Conservation (phyloP, 305 asterid species). For the Salvia sclarea region DNA sequence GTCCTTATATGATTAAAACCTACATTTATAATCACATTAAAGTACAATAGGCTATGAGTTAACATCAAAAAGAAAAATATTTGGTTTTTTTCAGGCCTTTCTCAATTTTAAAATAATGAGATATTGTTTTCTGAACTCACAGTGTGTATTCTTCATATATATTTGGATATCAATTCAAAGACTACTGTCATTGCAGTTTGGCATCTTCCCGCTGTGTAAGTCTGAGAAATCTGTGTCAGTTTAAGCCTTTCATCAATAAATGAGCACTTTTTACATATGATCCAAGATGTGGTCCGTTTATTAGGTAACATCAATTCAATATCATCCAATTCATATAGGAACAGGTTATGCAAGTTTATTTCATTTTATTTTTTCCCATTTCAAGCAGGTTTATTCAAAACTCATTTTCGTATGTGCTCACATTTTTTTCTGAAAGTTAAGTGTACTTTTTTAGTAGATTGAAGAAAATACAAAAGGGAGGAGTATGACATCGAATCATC, state of each 20-base stretch:
- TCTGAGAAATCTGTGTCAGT: constrained; percentile 42
- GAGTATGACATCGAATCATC: background rate
- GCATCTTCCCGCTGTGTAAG: constrained; percentile 33
- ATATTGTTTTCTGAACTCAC: constrained; percentile 22
- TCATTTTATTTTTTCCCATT: background rate
- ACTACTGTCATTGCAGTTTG: constrained; percentile 37
- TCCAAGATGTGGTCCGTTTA: constrained; percentile 33
- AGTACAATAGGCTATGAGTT: background rate
- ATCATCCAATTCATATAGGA: constrained; percentile 6
- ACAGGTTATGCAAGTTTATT: background rate
- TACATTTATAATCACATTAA: background rate
- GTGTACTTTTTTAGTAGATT: constrained; percentile 1
- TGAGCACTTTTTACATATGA: constrained; percentile 31
- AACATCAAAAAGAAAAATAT: background rate
- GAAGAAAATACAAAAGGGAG: background rate
- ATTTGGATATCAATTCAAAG: constrained; percentile 31
- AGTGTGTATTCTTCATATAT: constrained; percentile 29
- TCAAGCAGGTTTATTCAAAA: background rate
- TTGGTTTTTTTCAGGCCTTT: constrained; percentile 8
- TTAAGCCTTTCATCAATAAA: constrained; percentile 31
- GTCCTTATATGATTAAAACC: background rate
- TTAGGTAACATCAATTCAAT: constrained; percentile 33
- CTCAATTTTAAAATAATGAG: constrained; percentile 12
- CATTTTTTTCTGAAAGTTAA: background rate
- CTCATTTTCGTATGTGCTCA: background rate